phyloP scores from a whole-genome alignment of 345 rosid genomes.

The Moricandia moricandioides region DNA sequence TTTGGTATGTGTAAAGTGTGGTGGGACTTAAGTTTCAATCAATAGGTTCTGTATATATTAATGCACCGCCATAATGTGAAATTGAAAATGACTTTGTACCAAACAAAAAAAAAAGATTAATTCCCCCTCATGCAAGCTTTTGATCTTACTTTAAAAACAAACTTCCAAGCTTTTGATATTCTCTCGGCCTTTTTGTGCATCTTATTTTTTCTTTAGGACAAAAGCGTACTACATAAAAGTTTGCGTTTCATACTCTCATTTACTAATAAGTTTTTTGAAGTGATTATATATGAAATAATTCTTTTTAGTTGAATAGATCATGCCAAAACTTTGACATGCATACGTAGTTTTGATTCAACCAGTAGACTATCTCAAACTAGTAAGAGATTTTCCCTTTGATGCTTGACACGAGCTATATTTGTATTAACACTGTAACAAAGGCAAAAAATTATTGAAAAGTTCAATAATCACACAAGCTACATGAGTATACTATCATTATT shows the following conservation, averaged over 20 bases:
- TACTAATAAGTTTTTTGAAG: background rate
- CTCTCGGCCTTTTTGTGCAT: background rate
- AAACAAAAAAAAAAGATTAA: background rate
- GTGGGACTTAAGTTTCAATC: conserved; percentile 34
- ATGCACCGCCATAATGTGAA: conserved; percentile 16
- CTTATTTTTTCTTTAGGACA: background rate
- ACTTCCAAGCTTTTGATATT: background rate
- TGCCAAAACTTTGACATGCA: background rate
- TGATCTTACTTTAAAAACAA: background rate
- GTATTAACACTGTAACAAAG: background rate
- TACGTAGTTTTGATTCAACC: background rate
- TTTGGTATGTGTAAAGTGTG: conserved; percentile 2
- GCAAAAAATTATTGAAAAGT: background rate
- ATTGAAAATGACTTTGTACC: conserved; percentile 31
- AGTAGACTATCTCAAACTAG: background rate
- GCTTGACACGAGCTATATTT: conserved; percentile 8
- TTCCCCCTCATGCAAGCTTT: conserved; percentile 21
- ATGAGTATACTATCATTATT: background rate
- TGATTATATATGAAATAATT: background rate
- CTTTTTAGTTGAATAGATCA: background rate
- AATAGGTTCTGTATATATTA: conserved; percentile 12
- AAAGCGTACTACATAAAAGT: background rate
- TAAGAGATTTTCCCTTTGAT: background rate
- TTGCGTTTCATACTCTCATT: background rate
- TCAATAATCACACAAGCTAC: background rate